These are phyloP conservation scores for Didymella exigua DNA, from an alignment of 2,329 filamentous ascomycete genomes.

Conservation along the genomic window DNA sequence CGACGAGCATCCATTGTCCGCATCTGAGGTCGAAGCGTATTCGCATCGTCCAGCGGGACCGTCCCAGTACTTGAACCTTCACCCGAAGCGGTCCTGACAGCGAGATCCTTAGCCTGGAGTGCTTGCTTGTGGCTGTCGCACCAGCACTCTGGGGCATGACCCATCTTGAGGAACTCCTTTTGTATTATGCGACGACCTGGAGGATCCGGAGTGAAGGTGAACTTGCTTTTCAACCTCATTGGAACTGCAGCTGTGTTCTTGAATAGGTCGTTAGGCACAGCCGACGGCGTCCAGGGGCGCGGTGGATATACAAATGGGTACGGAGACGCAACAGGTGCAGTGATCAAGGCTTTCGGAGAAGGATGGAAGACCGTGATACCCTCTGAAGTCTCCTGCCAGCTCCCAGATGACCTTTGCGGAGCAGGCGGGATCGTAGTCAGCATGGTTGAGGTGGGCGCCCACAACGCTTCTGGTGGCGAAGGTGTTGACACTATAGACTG, in stretches of 20 bases:
- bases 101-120: not conserved
- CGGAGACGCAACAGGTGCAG: slow-evolving; percentile 11
- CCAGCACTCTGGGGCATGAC: slow-evolving; percentile 34
- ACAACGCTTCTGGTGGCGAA: not conserved
- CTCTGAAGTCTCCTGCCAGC: slow-evolving; percentile 3
- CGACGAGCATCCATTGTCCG: no score
- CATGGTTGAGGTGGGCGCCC: no score
- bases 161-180: slow-evolving; percentile 26
- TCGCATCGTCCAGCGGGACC: no score
- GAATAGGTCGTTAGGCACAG: not conserved
- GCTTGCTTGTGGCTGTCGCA: slow-evolving; percentile 16
- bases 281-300: not conserved
- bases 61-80: no score
- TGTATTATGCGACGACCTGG: slow-evolving; percentile 6
- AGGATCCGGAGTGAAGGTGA: not conserved
- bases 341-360: slow-evolving; percentile 3
- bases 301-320: slow-evolving; percentile 10
- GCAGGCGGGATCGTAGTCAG: not conserved
- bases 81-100: not conserved
- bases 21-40: no score
- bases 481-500: not conserved
- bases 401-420: not conserved
- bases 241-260: not conserved
- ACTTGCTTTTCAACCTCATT: not conserved
- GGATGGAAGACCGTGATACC: not conserved